Conservation (phyloP, 371 early-diverging fungal species). For the Pancytospora epiphaga region DNA sequence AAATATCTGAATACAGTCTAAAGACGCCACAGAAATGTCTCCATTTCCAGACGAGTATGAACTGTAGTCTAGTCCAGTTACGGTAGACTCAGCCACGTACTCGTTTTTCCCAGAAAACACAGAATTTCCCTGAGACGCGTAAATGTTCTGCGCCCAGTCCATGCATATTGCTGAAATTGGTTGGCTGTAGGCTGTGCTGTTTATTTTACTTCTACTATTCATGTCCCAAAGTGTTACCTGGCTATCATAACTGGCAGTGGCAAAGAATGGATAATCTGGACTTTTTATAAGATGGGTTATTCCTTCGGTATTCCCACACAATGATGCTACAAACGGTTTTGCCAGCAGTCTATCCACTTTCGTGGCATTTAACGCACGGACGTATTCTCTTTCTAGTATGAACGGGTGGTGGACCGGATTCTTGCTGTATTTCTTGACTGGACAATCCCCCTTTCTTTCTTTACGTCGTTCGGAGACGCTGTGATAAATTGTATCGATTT, state of each 20-base stretch:
- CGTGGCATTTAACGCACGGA: conserved; percentile 80
- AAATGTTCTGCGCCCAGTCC: conserved; percentile 6
- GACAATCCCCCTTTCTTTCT: conserved; percentile 72
- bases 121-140: conserved; percentile 17
- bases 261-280: conserved; percentile 63
- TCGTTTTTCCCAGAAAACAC: conserved; percentile 2
- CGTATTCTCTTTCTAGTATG: conserved; percentile 85
- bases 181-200: background rate
- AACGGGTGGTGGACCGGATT: conserved; percentile 82
- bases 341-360: conserved; percentile 91
- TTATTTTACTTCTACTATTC: conserved; percentile 3
- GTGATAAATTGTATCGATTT: conserved; percentile 77
- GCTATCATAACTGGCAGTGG: conserved; percentile 44
- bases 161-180: conserved; percentile 34
- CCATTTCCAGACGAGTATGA: background rate
- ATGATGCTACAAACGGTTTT: conserved; percentile 83
- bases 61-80: conserved; percentile 13
- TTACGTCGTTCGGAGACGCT: conserved; percentile 64
- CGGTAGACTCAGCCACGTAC: conserved; percentile 10
- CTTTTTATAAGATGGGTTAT: conserved; percentile 84
- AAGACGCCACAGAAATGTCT: conserved; percentile 19
- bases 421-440: conserved; percentile 75
- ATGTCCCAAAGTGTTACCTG: conserved; percentile 41
- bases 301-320: conserved; percentile 83
- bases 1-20: conserved; percentile 22